phyloP scores from a whole-genome alignment of 345 rosid genomes.

The Rhodamnia rubescens region DNA sequence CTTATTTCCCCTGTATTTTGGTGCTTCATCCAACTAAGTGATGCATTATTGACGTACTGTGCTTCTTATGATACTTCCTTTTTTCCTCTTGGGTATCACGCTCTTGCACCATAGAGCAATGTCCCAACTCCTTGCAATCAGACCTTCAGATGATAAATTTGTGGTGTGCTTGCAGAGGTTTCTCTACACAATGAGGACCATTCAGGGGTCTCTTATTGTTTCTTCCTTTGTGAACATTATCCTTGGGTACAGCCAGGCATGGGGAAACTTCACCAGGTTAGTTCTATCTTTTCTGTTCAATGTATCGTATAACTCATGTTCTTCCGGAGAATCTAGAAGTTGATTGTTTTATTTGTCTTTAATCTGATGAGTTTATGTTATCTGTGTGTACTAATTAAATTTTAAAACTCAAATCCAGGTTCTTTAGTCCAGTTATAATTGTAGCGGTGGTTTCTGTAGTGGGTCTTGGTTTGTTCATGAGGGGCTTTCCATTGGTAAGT shows the following conservation, averaged over 20 bases:
- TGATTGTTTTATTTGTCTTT: not conserved
- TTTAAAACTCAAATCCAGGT: slow-evolving; percentile 23
- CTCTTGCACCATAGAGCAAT: not conserved
- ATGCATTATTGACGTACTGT: not conserved
- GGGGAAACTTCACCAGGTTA: slow-evolving; percentile 81
- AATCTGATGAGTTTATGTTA: not conserved
- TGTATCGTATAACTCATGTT: not conserved
- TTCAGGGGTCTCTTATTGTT: slow-evolving; percentile 88
- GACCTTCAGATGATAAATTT: not conserved
- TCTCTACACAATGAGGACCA: slow-evolving; percentile 57
- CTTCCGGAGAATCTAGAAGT: not conserved
- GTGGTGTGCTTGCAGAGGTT: slow-evolving; percentile 53
- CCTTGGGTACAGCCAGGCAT: slow-evolving; percentile 56
- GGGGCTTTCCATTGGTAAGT: slow-evolving; percentile 89
- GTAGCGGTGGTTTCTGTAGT: slow-evolving; percentile 69
- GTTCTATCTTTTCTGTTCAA: not conserved
- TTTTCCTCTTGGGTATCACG: not conserved
- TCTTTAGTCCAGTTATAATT: slow-evolving; percentile 58
- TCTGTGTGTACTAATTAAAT: not conserved
- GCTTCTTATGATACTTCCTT: not conserved
- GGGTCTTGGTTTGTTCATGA: slow-evolving; percentile 75
- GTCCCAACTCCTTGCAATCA: not conserved
- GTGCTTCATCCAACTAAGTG: not conserved
- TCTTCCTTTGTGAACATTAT: slow-evolving; percentile 76
- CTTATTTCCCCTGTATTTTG: not conserved